A percentile compares a stretch with the other conserved stretches of the same genome.
Conservation (phyloP, 805 yeast genomes). For the Candida tibetensis region DNA sequence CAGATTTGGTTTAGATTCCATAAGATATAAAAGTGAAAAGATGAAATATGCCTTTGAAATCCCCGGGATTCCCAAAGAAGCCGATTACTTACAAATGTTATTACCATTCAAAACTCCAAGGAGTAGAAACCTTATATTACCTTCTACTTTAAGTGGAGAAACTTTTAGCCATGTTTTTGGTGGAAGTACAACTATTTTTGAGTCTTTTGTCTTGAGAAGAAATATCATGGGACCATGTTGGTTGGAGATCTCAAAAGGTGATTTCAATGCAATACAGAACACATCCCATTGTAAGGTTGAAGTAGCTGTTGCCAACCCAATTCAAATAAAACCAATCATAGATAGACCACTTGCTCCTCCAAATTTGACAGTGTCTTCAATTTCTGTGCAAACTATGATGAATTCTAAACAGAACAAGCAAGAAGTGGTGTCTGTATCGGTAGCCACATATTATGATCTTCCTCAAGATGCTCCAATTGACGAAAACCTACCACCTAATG, state of each 20-base stretch:
- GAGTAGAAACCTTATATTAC: slow-evolving; percentile 46
- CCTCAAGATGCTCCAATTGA: slow-evolving; percentile 75
- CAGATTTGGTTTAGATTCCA: slow-evolving; percentile 56
- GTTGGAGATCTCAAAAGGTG: slow-evolving; percentile 70
- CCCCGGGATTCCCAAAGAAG: slow-evolving; percentile 71
- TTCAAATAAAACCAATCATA: slow-evolving; percentile 45
- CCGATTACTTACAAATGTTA: slow-evolving; percentile 75
- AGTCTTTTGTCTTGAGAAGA: slow-evolving; percentile 77
- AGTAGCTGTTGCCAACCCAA: slow-evolving; percentile 53
- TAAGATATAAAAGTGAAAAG: slow-evolving; percentile 67
- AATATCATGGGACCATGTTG: slow-evolving; percentile 98
- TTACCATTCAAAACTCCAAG: slow-evolving; percentile 71
- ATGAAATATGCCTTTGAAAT: slow-evolving; percentile 89
- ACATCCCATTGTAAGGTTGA: slow-evolving; percentile 83
- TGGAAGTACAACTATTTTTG: slow-evolving; percentile 68
- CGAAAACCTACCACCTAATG: slow-evolving; percentile 58
- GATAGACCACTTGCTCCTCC: slow-evolving; percentile 55
- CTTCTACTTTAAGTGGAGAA: slow-evolving; percentile 67
- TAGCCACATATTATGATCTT: slow-evolving; percentile 65
- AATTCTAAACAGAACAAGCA: slow-evolving; percentile 73
- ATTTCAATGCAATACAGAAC: slow-evolving; percentile 55
- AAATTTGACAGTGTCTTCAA: slow-evolving; percentile 61
- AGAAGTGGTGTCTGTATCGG: slow-evolving; percentile 81
- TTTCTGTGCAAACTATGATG: slow-evolving; percentile 79
- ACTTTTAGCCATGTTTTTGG: slow-evolving; percentile 83